Conservation (phyloP, 805 yeast genomes). For the Tetrapisispora taiwanensis region DNA sequence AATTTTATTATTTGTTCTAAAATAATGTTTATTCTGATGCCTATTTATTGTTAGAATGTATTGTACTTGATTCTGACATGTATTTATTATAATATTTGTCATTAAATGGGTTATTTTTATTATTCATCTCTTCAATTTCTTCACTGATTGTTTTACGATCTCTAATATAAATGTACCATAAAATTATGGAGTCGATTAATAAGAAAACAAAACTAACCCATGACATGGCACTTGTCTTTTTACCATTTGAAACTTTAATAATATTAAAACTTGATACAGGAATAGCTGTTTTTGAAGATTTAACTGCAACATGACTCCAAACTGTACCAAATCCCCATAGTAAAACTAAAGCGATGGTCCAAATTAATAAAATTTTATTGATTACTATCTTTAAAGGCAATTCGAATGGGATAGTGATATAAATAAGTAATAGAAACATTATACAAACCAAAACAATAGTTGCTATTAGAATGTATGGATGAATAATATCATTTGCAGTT, state of each 20-base stretch:
- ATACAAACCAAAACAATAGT: slow-evolving; percentile 36
- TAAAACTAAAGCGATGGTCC: slow-evolving; percentile 32
- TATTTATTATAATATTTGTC: slow-evolving; percentile 3
- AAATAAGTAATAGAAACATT: slow-evolving; percentile 34
- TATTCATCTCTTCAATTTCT: slow-evolving; percentile 10
- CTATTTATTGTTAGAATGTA: not conserved
- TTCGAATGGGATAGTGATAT: slow-evolving; percentile 35
- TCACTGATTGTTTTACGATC: slow-evolving; percentile 22
- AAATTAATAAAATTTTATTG: slow-evolving; percentile 21
- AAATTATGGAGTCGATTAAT: slow-evolving; percentile 32
- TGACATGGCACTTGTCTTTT: slow-evolving; percentile 45
- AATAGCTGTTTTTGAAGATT: slow-evolving; percentile 35
- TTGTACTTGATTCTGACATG: slow-evolving; percentile 5
- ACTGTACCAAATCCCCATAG: slow-evolving; percentile 59
- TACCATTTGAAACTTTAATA: slow-evolving; percentile 36
- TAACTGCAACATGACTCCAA: slow-evolving; percentile 50
- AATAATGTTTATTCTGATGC: not conserved
- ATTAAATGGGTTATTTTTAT: slow-evolving; percentile 2
- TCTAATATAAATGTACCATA: slow-evolving; percentile 29
- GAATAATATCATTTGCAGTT: slow-evolving; percentile 39
- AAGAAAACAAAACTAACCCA: slow-evolving; percentile 52
- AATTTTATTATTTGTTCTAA: too few relatives aligned
- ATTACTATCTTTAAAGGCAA: slow-evolving; percentile 34
- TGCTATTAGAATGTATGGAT: slow-evolving; percentile 45
- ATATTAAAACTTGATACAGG: slow-evolving; percentile 43